A percentile compares a stretch with the other conserved stretches of the same genome.
Evolutionary conservation across 2,329 filamentous ascomycete species (phyloP).

Genomic region (Ceratocystis eucalypticola): DNA sequence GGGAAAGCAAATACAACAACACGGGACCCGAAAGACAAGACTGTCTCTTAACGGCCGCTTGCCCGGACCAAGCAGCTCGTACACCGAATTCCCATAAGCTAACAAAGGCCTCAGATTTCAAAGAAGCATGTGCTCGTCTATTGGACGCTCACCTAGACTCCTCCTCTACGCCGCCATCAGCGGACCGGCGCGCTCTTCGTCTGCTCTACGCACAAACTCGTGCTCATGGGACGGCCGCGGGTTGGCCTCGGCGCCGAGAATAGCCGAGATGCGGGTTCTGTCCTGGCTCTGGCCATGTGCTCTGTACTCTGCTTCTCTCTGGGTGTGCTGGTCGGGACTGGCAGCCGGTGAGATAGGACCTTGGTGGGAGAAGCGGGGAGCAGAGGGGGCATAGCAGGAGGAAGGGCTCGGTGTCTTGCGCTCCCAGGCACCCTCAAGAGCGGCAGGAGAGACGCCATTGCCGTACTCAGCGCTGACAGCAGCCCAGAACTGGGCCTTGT

Average conservation of each 20-base stretch:
- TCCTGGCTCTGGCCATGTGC: slow-evolving; percentile 27
- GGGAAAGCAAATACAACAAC: slow-evolving; percentile 9
- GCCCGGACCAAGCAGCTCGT: slow-evolving; percentile 4
- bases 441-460: slow-evolving; percentile 43
- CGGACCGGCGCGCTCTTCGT: slow-evolving; percentile 27
- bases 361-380: slow-evolving; percentile 21
- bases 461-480: slow-evolving; percentile 61
- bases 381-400: background rate
- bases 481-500: slow-evolving; percentile 60
- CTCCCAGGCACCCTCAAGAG: slow-evolving; percentile 60
- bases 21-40: slow-evolving; percentile 7
- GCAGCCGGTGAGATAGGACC: slow-evolving; percentile 42
- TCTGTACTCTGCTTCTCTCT: slow-evolving; percentile 31
- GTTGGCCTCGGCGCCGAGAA: slow-evolving; percentile 46
- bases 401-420: slow-evolving; percentile 21
- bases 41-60: slow-evolving; percentile 9
- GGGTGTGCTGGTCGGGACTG: slow-evolving; percentile 34
- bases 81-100: slow-evolving; percentile 6
- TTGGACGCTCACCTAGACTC: background rate
- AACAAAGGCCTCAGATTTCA: slow-evolving; percentile 3
- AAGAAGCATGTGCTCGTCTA: slow-evolving; percentile 5
- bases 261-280: slow-evolving; percentile 49
- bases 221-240: slow-evolving; percentile 29
- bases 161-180: background rate
- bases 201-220: slow-evolving; percentile 41